Conservation (phyloP, 1,284 basidiomycete species). For the Mycosarcoma mackinlayi region DNA sequence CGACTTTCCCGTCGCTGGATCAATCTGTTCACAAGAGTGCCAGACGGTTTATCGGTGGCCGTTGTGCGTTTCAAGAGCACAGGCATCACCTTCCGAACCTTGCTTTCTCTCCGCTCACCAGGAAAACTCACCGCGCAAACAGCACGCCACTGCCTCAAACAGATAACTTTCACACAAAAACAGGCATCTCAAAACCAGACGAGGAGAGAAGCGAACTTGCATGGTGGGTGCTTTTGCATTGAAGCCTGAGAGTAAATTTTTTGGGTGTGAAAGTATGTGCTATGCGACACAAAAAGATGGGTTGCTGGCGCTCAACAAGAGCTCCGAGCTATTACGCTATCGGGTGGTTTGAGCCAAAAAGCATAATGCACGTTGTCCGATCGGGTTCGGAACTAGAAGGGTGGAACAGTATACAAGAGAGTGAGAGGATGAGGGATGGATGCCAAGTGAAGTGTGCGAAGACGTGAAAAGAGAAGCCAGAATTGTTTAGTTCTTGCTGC, state of each 20-base stretch:
- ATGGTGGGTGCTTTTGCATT: conserved; percentile 10
- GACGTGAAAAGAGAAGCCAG: not conserved
- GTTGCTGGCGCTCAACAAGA: not conserved
- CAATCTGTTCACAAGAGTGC: too few relatives aligned
- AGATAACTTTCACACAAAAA: not conserved
- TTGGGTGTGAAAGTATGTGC: conserved; percentile 2
- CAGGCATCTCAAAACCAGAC: not conserved
- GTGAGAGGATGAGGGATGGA: not conserved
- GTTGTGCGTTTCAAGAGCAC: too few relatives aligned
- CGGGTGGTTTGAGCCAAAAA: not conserved
- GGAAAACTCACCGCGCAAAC: too few relatives aligned
- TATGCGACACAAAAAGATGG: not conserved
- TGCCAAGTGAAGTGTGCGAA: too few relatives aligned
- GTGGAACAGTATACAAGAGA: conserved; percentile 1
- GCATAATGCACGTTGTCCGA: not conserved
- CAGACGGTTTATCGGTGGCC: too few relatives aligned
- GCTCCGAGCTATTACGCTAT: not conserved
- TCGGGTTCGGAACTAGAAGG: not conserved
- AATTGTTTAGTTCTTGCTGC: conserved; percentile 53
- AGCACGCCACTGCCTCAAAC: too few relatives aligned
- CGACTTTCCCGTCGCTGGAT: too few relatives aligned
- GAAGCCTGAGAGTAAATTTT: conserved; percentile 6
- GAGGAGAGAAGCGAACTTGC: not conserved
- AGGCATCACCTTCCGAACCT: too few relatives aligned
- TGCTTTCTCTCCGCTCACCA: too few relatives aligned